A percentile compares a stretch with the other conserved stretches of the same genome.
These are phyloP conservation scores for Lyophyllum semitale DNA, from an alignment of 768 basidiomycete genomes.

Conservation along the genomic window DNA sequence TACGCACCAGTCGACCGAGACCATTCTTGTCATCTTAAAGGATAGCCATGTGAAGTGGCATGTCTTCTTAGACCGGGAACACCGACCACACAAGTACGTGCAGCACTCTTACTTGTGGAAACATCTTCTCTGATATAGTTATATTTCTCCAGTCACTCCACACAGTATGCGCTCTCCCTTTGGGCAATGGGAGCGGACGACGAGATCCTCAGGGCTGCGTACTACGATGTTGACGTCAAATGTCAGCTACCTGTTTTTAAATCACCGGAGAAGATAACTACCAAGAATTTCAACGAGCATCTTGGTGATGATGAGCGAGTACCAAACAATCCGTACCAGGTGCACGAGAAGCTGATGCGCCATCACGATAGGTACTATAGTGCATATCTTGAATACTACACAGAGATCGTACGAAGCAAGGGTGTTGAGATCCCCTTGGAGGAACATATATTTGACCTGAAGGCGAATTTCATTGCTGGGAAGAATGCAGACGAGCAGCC, in stretches of 20 bases:
- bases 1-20: constrained; percentile 31
- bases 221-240: constrained; percentile 36
- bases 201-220: constrained; percentile 35
- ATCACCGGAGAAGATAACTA: constrained; percentile 48
- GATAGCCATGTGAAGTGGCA: constrained; percentile 52
- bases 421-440: constrained; percentile 47
- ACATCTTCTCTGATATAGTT: constrained; percentile 27
- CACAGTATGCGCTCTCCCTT: constrained; percentile 59
- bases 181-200: constrained; percentile 60
- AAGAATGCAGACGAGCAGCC: constrained; percentile 33
- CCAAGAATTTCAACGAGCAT: constrained; percentile 52
- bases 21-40: constrained; percentile 35
- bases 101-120: constrained; percentile 2
- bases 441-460: constrained; percentile 52
- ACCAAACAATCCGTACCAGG: background rate
- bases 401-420: constrained; percentile 35
- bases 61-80: constrained; percentile 44
- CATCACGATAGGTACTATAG: constrained; percentile 43
- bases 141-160: constrained; percentile 40
- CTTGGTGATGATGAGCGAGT: constrained; percentile 46
- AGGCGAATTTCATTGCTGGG: constrained; percentile 41
- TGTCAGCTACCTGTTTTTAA: constrained; percentile 37
- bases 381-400: constrained; percentile 55
- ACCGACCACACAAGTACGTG: constrained; percentile 52
- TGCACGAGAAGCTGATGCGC: background rate